Base-by-base conservation (phyloP, 176 grass and related monocot genomes). In the Echinochloa phyllopogon region DNA sequence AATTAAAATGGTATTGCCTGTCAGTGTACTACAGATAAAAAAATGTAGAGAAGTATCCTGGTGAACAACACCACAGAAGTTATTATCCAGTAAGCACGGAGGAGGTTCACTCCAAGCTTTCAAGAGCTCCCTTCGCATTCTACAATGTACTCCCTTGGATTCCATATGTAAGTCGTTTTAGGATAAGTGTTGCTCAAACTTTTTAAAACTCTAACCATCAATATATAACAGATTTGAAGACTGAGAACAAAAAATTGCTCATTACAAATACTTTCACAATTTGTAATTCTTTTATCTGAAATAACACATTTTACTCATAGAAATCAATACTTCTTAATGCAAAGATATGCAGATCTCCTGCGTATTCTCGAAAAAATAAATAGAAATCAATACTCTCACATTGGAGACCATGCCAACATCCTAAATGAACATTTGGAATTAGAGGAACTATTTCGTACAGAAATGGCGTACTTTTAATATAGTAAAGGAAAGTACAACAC, bases 341-440 rank as follows among this genome's bases (percentile, higher is more conserved):
- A 33, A 33, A 33, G 29, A 33, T 33, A 33, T 33, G 29, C 29
- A 33, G 29, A 33, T 33, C 29, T 33, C 29, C 29, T 33, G 29
- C 29, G 29, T 33, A 33, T 33, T 33, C 29, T 33, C 29, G 29
- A 33, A 33, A 33, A 33, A 33, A 33, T 33, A 33, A 33, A 74
- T 14, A 52, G 15, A 36, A 72, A 51, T 16, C 47, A 74, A 9
- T 11, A 33, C 47, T 51, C 8, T 8, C 25, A 20, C 25, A 74
- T 51, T 51, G 29, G 71, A 74, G 23, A 72, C 69, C 44, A 72
- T 49, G 69, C 44, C 13, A 29, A 72, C 27, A 2, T 72, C 69
- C 44, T 72, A 49, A 72, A 72, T 71, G 42, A 71, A 29, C 6
- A 60, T 49, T 72, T 48, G 69, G 69, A 72, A 72, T 72, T n/a